Base-by-base conservation (phyloP, 345 rosid genomes). In the Murraya paniculata region DNA sequence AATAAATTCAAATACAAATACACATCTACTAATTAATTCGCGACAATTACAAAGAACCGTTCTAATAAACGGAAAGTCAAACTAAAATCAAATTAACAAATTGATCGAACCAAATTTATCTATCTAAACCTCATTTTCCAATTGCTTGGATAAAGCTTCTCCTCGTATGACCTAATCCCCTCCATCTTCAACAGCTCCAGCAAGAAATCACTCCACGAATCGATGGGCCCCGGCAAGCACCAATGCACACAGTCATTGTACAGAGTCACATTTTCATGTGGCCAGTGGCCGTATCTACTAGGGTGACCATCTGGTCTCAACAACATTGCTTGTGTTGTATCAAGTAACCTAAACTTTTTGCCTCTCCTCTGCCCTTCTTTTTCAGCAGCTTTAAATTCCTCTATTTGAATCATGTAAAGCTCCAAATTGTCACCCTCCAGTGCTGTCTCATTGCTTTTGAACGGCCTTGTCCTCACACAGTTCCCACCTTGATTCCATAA, bases 211-310 rank as follows among this genome's bases (percentile, higher is more conserved):
- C 81, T 91, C 90, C 94, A 92, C 1, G 88, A 66, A 38, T 94
- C 98, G n/a, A 94, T 89, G 1, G 98, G 97, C 27, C 98, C 97
- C 4, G 97, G 97, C 85, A 91, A 82, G 89, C 98, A 94, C 98
- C 97, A 93, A 64, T 94, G 98, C 55, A 94, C 98, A 38, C 97
- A 93, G 76, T 94, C 98, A 27, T 93, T 93, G 79, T 91, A 71
- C 74, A 94, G 59, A 0, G 92, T 81, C 39, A 91, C 98, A 35
- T 94, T 94, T 55, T 88, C 95, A 30, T 89, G 81, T 0, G 89
- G 84, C 86, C 79, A 77, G 55, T 93, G 97, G 30, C 98, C 97
- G 35, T 84, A 93, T 69, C 79, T 69, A 78, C 94, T 89, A 0
- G 95, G 97, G 75, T 94, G 97, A n/a, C 98, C 98, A 35, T 94